Percentiles rank a stretch among this genome's conserved stretches.
Evolutionary conservation across 441 rosid genomes (phyloP).

Genomic region (Adansonia grandidieri): DNA sequence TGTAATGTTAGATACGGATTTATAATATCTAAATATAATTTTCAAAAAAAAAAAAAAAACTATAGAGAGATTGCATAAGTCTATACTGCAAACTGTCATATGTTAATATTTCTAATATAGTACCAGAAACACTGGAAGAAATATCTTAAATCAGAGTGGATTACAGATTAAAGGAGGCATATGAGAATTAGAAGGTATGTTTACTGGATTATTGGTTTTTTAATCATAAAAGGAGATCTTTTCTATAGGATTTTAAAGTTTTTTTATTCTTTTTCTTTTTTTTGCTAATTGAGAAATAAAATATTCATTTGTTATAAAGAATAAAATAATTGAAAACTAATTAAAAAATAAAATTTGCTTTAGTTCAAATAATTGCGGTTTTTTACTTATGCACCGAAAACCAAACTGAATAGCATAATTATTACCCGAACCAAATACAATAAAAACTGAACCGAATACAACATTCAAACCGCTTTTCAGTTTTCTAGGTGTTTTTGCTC

Average conservation of each 20-base stretch:
- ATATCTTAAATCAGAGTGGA: background rate
- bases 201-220: background rate
- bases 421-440: too few relatives aligned
- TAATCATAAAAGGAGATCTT: background rate
- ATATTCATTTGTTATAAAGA: too few relatives aligned
- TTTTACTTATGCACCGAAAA: background rate
- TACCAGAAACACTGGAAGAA: background rate
- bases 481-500: background rate
- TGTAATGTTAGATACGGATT: background rate
- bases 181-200: background rate
- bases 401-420: background rate
- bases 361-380: background rate
- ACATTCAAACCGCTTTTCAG: background rate
- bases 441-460: too few relatives aligned
- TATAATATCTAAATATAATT: background rate
- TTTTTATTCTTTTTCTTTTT: too few relatives aligned
- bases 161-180: background rate
- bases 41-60: background rate
- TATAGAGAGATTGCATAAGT: background rate
- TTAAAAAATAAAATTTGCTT: too few relatives aligned
- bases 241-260: background rate
- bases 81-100: background rate
- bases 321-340: too few relatives aligned
- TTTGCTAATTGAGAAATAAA: too few relatives aligned
- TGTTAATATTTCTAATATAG: background rate